Percentiles rank a stretch among this genome's conserved stretches.
Evolutionary conservation across 2,329 filamentous ascomycete genomes (phyloP).

Genomic region (Monosporascus sp.): DNA sequence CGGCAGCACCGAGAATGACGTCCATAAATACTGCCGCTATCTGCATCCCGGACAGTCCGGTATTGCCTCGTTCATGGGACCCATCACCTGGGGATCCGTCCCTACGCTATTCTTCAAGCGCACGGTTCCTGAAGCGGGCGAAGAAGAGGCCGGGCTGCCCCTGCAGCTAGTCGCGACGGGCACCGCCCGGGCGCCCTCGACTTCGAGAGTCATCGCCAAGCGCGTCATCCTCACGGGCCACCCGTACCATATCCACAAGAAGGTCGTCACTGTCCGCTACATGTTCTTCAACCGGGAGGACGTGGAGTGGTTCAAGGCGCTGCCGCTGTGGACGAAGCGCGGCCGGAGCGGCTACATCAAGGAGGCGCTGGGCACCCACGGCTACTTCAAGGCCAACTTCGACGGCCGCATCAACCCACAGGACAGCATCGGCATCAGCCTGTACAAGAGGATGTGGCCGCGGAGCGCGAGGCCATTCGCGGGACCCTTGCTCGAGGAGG

Average conservation of each 20-base stretch:
- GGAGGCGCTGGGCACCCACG: slow-evolving; percentile 90
- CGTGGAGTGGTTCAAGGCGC: slow-evolving; percentile 93
- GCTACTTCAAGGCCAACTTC: slow-evolving; percentile 99
- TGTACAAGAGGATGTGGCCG: slow-evolving; percentile 84
- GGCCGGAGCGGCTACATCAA: slow-evolving; percentile 89
- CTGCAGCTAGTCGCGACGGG: slow-evolving; percentile 80
- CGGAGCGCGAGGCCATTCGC: slow-evolving; percentile 52
- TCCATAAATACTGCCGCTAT: slow-evolving; percentile 93
- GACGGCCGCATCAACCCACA: slow-evolving; percentile 94
- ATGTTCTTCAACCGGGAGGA: slow-evolving; percentile 99
- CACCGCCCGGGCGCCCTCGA: slow-evolving; percentile 75
- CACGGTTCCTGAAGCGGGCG: slow-evolving; percentile 37
- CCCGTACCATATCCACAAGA: slow-evolving; percentile 98
- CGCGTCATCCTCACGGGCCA: slow-evolving; percentile 91
- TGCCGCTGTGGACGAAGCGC: slow-evolving; percentile 89
- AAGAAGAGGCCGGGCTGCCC: slow-evolving; percentile 39
- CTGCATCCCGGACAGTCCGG: slow-evolving; percentile 86
- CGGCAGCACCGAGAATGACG: slow-evolving; percentile 91
- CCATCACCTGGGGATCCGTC: slow-evolving; percentile 87
- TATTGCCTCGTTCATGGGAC: slow-evolving; percentile 84
- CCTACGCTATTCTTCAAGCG: slow-evolving; percentile 84
- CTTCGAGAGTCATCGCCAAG: slow-evolving; percentile 80
- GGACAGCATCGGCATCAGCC: slow-evolving; percentile 84
- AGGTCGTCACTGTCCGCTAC: slow-evolving; percentile 92
- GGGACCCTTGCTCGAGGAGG: slow-evolving; percentile 37